phyloP scores from a whole-genome alignment of 1,284 basidiomycete species.

The Vanrija pseudolonga region DNA sequence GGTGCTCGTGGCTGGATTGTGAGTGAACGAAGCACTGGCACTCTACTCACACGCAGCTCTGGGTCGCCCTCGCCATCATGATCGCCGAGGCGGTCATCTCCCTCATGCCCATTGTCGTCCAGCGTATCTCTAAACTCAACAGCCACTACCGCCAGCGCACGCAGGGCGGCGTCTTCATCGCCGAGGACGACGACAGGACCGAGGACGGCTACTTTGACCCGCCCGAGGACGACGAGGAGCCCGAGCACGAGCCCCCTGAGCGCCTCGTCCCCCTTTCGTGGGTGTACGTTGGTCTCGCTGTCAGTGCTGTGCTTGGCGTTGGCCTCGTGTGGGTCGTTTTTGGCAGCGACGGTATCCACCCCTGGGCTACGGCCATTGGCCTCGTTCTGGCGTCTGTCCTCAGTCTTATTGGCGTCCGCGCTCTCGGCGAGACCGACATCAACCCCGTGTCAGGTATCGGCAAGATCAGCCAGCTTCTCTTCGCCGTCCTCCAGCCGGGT shows the following conservation, averaged over 20 bases:
- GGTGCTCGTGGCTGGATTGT: slow-evolving; percentile 85
- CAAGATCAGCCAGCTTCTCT: slow-evolving; percentile 90
- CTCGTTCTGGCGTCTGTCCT: slow-evolving; percentile 77
- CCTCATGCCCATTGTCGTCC: slow-evolving; percentile 61
- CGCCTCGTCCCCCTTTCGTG: slow-evolving; percentile 75
- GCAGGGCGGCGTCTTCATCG: neutral
- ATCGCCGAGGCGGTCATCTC: slow-evolving; percentile 80
- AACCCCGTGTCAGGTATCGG: slow-evolving; percentile 89
- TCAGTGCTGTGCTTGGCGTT: slow-evolving; percentile 67
- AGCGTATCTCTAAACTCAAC: neutral
- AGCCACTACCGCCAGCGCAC: slow-evolving; percentile 5
- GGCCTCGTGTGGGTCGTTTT: slow-evolving; percentile 81
- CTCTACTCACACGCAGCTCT: slow-evolving; percentile 54
- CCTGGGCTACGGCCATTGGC: slow-evolving; percentile 86
- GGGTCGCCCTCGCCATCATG: slow-evolving; percentile 94
- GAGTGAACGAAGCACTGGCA: slow-evolving; percentile 4
- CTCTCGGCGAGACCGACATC: slow-evolving; percentile 86
- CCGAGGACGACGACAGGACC: slow-evolving; percentile 14
- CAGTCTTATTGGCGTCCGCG: slow-evolving; percentile 83
- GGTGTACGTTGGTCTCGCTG: slow-evolving; percentile 66
- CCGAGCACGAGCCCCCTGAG: slow-evolving; percentile 73
- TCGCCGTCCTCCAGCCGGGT: slow-evolving; percentile 89
- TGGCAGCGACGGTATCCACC: slow-evolving; percentile 81
- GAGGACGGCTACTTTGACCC: slow-evolving; percentile 35
- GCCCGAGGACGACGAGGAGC: slow-evolving; percentile 52